A percentile compares a stretch with the other conserved stretches of the same genome.
phyloP scores from a whole-genome alignment of 1,284 basidiomycete species.

The Xerocomus amazonicus region DNA sequence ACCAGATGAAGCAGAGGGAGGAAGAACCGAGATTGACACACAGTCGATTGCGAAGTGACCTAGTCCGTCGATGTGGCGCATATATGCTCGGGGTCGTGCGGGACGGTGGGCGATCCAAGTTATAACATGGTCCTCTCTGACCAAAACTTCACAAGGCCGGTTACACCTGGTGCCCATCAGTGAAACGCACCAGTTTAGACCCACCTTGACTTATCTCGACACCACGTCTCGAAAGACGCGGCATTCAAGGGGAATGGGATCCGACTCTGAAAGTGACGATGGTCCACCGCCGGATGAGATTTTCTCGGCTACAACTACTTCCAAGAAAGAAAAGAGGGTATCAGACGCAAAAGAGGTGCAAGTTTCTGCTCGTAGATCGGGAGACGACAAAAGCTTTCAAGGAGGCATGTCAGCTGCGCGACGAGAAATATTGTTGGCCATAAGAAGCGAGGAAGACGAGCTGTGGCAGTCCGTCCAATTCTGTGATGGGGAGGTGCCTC shows the following conservation, averaged over 20 bases:
- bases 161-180: constrained; percentile 74
- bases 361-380: constrained; percentile 60
- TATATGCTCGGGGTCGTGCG: constrained; percentile 73
- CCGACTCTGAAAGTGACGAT: constrained; percentile 70
- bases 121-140: constrained; percentile 9
- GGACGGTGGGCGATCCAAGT: constrained; percentile 47
- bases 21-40: constrained; percentile 63
- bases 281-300: constrained; percentile 75
- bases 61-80: constrained; percentile 55
- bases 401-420: constrained; percentile 60
- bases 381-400: constrained; percentile 57
- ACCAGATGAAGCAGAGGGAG: constrained; percentile 46
- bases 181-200: constrained; percentile 75
- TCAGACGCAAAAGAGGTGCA: constrained; percentile 69
- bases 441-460: constrained; percentile 72
- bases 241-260: constrained; percentile 44
- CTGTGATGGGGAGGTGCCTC: constrained; percentile 54
- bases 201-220: constrained; percentile 76
- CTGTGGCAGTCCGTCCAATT: constrained; percentile 65
- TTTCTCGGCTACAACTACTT: constrained; percentile 39
- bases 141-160: constrained; percentile 45
- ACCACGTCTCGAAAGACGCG: constrained; percentile 58
- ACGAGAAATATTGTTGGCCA: constrained; percentile 68
- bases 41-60: constrained; percentile 68
- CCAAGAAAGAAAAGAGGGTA: constrained; percentile 57